Base-by-base conservation (phyloP, 371 early-diverging fungal species). In the Apophysomyces trapeziformis region DNA sequence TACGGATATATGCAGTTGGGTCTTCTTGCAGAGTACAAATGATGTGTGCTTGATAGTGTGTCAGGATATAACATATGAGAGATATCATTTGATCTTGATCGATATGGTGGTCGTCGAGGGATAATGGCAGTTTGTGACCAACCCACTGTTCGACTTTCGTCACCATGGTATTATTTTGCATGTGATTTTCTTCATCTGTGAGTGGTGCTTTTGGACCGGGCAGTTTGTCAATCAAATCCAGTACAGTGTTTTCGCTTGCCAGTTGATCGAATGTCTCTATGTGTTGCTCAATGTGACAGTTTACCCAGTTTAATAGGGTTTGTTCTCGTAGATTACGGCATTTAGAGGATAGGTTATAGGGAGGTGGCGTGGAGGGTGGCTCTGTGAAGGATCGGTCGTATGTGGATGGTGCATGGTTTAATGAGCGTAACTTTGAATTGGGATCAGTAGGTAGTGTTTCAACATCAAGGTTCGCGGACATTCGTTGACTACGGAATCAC, bases 1-100 rank as follows among this genome's bases (percentile, higher is more conserved):
- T 50, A 62, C 63, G 46, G 43, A 72, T 76, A 61, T 74, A 76
- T 46, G 74, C 67, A 58, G 70, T 57, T 38, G 72, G 41, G 47
- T 59, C 46, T 21, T 64, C 44, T 72, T 72, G 56, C 54, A 69
- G 45, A 66, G 66, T 45, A 44, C 72, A 67, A 54, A 69, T 68
- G 44, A 47, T 38, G 61, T 70, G 69, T 56, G 65, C 61, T 69
- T 79, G 72, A 50, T 76, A 68, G 68, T 74, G 73, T 56, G 71
- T 72, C 67, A 74, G 68, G 18, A 79, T 74, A 66, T 68, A 73
- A 59, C 68, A 70, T 57, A 78, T 54, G 54, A 78, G 66, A 43
- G 62, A 43, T 11, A 74, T 59, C 38, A 74, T 58, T 45, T 72
- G 68, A 54, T 68, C 61, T 61, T 69, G 66, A 61, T 70, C 62